Evolutionary conservation across 179 eudicot species (phyloP), one percentile per base, ranked within the genome.

Genomic region (Dionaea muscipula): DNA sequence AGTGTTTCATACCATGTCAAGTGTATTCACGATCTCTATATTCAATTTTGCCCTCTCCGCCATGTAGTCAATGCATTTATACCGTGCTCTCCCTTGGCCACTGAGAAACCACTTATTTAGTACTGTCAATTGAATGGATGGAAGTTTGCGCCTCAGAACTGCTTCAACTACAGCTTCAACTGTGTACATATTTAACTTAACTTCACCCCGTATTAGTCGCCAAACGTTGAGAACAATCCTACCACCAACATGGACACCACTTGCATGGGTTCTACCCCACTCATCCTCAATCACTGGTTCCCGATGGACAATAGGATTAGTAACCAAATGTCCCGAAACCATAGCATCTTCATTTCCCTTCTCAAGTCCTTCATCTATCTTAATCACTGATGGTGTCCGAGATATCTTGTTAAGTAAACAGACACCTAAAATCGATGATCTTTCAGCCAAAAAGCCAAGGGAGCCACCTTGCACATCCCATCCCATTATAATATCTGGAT

Each of bases 251-350:
- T 84, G 94, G 54, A 91, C 57, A 56, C 94, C 98, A 57, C 98
- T 91, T 23, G 83, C 94, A 79, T 91, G 98, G 61, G 96, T 91
- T 64, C 98, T 70, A n/a, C 97, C 98, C 98, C 98, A 91, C 58
- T 91, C 98, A 44, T 91, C 98, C 65, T 87, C 93, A 60, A 82
- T 82, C 63, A 91, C 53, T 45, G 73, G 45, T 44, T 73, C 74
- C 59, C 75, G 85, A 59, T 46, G 64, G 47, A 62, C 56, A 56
- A 55, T 55, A 52, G 79, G 51, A 53, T 82, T 91, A 72, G 82
- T 56, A 47, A 49, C 56, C 63, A 74, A 41, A 28, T 81, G 65
- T 39, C 75, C 85, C 41, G 75, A 63, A 49, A 64, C 58, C 53
- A 65, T 69, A 55, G 59, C 75, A 61, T 59, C 75, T 49, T 21